These are phyloP conservation scores for Cyclanthera cordifolia DNA, from an alignment of 306 rosid genomes.

Conservation along the genomic window DNA sequence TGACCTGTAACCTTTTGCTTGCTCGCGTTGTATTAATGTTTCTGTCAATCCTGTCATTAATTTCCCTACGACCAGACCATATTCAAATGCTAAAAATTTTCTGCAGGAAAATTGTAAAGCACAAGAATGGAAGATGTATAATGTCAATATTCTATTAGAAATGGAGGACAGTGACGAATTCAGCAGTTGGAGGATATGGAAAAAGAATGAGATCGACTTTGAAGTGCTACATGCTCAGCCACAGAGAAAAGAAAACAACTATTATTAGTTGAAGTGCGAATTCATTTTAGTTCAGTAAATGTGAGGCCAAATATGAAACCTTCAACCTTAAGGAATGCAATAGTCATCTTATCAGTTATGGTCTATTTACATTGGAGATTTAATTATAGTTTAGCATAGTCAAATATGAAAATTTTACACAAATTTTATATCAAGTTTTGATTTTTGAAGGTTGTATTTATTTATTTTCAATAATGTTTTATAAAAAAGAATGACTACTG, in stretches of 20 bases:
- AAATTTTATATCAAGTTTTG: no score
- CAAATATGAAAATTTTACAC: no score
- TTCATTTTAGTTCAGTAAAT: no score
- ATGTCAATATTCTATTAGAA: constrained; percentile 11
- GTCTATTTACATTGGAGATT: no score
- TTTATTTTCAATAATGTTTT: no score
- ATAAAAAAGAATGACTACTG: no score
- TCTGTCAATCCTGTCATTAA: background rate
- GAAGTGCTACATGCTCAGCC: constrained; percentile 18
- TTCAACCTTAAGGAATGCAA: no score
- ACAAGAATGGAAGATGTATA: constrained; percentile 26
- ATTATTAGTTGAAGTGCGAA: background rate
- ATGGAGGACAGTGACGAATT: constrained; percentile 18
- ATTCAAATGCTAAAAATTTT: constrained; percentile 3
- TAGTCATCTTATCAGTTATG: no score
- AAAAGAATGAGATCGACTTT: constrained; percentile 15
- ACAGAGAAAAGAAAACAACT: constrained; percentile 20
- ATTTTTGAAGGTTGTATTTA: no score
- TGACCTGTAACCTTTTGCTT: no score
- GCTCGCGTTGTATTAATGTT: background rate
- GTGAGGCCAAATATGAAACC: no score
- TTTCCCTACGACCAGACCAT: background rate
- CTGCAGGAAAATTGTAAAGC: constrained; percentile 25
- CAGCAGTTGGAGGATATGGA: constrained; percentile 15
- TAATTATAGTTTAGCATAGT: no score